Percentiles rank a stretch among this genome's conserved stretches.
Conservation (phyloP, 2,329 filamentous ascomycete genomes). For the Colletotrichum lentis region DNA sequence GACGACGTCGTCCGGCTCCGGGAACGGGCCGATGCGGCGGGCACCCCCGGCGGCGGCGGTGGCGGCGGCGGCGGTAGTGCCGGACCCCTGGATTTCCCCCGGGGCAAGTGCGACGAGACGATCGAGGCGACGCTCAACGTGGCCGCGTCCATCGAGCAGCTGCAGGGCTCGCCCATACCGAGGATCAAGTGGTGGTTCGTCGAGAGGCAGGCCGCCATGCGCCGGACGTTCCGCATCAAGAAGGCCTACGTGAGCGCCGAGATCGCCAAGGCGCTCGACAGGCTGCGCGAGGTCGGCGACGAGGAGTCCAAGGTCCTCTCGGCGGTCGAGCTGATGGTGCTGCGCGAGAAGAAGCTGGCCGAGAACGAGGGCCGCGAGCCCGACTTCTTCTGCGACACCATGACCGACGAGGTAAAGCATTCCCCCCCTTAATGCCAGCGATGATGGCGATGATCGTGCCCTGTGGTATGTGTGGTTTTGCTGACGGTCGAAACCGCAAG, state of each 20-base stretch:
- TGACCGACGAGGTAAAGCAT: conserved; percentile 29
- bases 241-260: conserved; percentile 17
- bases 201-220: conserved; percentile 10
- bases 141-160: conserved; percentile 12
- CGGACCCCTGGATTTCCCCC: conserved; percentile 14
- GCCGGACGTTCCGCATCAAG: conserved; percentile 8
- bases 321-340: conserved; percentile 34
- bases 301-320: conserved; percentile 30
- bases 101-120: conserved; percentile 22
- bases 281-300: conserved; percentile 12
- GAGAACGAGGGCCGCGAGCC: conserved; percentile 34
- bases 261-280: conserved; percentile 26
- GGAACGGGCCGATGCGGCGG: too few species aligned
- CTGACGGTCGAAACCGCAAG: conserved; percentile 14
- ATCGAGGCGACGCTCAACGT: conserved; percentile 30
- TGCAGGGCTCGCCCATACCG: conserved; percentile 25
- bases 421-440: too few species aligned
- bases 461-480: too few species aligned
- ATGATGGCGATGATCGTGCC: too few species aligned
- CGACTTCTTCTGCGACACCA: conserved; percentile 22
- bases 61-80: background rate
- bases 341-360: conserved; percentile 33
- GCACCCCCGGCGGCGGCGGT: too few species aligned
- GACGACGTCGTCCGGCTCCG: conserved; percentile 8
- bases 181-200: conserved; percentile 28